Evolutionary conservation across 768 basidiomycete genomes (phyloP), one percentile per base, ranked within the genome.

Genomic region (Russula griseocarnosa): DNA sequence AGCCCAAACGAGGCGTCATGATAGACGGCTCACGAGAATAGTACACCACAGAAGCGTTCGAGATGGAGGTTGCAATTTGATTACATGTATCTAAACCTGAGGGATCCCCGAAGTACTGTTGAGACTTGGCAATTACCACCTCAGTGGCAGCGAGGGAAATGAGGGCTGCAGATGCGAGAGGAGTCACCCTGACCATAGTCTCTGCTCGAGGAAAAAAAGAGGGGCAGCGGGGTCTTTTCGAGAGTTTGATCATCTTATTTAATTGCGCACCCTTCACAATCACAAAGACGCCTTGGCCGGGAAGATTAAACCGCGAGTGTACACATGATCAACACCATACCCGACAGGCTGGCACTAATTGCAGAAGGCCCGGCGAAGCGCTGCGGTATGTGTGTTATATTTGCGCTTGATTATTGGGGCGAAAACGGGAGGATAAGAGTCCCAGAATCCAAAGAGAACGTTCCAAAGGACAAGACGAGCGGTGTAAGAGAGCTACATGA

Each of bases 21-120:
- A 47, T 14, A 26, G 10, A 16, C 4, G 30, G 38, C 63, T 34
- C 16, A 65, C 63, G 32, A 1, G 59, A 51, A 40, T 61, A 65
- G 38, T 56, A 65, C 26, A 62, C 47, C 9, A 36, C 20, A 34
- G 64, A 61, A 10, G 47, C 53, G 10, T 20, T 47, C 18, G 64
- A 65, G 36, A 61, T 56, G 16, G 60, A 49, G 2, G 36, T 16
- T 1, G 53, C 54, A 18, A 65, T 65, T 28, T 6, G 46, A 2
- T 28, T 11, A 22, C 64, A 65, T 18, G 54, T 56, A 36, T 32
- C 49, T 7, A 61, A 55, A 18, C 22, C 7, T 36, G 34, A 24
- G 18, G 49, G 20, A 22, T 62, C 18, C 24, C 8, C 2, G 34
- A 55, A 5, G 46, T 2, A 16, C 16, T 55, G 46, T 47, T 61